Percentiles rank a stretch among this genome's conserved stretches.
These are phyloP conservation scores for Torulaspora microellipsoides DNA, from an alignment of 805 yeast species.

Conservation along the genomic window DNA sequence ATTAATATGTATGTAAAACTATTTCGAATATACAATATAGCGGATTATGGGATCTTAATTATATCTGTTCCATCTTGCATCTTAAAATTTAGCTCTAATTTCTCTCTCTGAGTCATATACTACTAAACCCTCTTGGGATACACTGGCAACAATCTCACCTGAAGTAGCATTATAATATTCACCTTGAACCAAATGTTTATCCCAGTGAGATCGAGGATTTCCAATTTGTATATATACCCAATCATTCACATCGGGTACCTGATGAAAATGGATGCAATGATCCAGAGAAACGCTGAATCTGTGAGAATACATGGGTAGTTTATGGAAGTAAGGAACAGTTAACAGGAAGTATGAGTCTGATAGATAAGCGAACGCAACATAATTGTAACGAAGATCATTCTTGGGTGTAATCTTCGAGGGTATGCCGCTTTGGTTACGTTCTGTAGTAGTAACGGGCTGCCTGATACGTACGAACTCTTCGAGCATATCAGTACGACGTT, in stretches of 20 bases:
- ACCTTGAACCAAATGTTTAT: conserved; percentile 53
- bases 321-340: conserved; percentile 48
- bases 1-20: neutral
- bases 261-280: conserved; percentile 64
- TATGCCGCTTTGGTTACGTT: neutral
- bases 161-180: conserved; percentile 47
- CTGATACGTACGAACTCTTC: conserved; percentile 29
- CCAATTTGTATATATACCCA: conserved; percentile 50
- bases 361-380: conserved; percentile 54
- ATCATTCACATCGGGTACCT: conserved; percentile 39
- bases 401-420: conserved; percentile 16
- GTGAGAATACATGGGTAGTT: conserved; percentile 43
- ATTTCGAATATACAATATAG: neutral
- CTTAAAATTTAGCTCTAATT: conserved; percentile 22
- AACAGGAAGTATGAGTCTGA: conserved; percentile 55
- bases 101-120: conserved; percentile 20
- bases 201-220: conserved; percentile 46
- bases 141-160: conserved; percentile 52
- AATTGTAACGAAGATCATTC: conserved; percentile 38
- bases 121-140: conserved; percentile 61
- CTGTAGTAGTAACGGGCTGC: conserved; percentile 7
- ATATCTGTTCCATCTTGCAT: no score
- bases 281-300: conserved; percentile 58
- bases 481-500: conserved; percentile 15
- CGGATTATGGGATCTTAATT: neutral